Percentiles rank a stretch among this genome's conserved stretches.
Evolutionary conservation across 2,329 filamentous ascomycete species (phyloP).

Genomic region (Beauveria sp.): DNA sequence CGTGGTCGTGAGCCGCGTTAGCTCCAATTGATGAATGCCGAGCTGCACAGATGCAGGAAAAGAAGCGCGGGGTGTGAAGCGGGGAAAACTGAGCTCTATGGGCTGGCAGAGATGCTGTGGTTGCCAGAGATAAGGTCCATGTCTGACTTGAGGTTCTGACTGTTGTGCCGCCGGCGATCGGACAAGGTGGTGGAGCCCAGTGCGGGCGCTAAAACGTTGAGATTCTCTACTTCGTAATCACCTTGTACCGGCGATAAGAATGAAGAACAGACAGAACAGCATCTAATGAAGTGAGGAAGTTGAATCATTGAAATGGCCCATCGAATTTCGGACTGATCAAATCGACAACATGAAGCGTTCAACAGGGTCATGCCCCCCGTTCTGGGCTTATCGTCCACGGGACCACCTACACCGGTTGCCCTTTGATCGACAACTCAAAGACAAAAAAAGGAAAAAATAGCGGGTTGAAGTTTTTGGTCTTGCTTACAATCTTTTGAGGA

Average conservation of each 20-base stretch:
- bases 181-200: constrained; percentile 2
- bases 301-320: not conserved
- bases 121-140: not conserved
- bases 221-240: no score
- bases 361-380: no score
- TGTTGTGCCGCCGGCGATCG: constrained; percentile 5
- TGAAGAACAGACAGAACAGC: not conserved
- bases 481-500: no score
- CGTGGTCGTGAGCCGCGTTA: not conserved
- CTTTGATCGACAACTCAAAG: no score
- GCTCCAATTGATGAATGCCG: not conserved
- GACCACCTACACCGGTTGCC: no score
- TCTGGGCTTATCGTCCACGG: no score
- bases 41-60: not conserved
- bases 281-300: not conserved
- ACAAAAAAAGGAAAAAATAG: no score
- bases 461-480: no score
- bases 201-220: not conserved
- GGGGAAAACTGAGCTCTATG: no score
- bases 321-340: no score
- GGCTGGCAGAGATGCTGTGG: not conserved
- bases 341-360: no score
- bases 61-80: not conserved
- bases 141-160: constrained; percentile 2
- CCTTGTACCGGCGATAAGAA: not conserved